These are phyloP conservation scores for Phytophthora citricola DNA, from an alignment of 352 stramenopile species.

Conservation along the genomic window DNA sequence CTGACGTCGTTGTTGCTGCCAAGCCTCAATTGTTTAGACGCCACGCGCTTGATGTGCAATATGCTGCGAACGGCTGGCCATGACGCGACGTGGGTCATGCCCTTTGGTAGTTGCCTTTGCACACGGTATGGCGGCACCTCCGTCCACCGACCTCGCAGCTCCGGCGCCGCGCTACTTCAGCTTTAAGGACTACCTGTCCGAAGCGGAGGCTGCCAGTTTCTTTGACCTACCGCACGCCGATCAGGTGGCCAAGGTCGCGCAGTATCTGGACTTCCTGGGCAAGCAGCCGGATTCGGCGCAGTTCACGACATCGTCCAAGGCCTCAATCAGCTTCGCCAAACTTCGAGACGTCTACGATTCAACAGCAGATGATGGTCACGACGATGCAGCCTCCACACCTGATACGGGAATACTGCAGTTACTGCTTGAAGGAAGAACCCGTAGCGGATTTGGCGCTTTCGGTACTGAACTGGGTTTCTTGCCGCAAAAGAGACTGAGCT, in stretches of 20 bases:
- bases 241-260: constrained; percentile 65
- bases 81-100: constrained; percentile 26
- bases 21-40: not conserved
- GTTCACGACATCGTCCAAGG: constrained; percentile 64
- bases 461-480: constrained; percentile 68
- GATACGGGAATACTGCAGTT: constrained; percentile 38
- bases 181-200: constrained; percentile 69
- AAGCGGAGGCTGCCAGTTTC: constrained; percentile 54
- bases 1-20: not conserved
- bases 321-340: constrained; percentile 58
- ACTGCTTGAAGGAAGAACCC: constrained; percentile 51
- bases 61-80: constrained; percentile 19
- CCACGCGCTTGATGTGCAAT: constrained; percentile 27
- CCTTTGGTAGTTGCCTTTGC: constrained; percentile 19
- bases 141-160: not conserved
- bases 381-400: not conserved
- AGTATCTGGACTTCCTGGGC: constrained; percentile 72
- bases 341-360: constrained; percentile 3
- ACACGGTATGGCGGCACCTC: not conserved
- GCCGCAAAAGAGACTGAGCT: constrained; percentile 67
- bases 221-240: constrained; percentile 54
- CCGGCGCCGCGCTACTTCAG: constrained; percentile 52
- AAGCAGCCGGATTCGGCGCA: constrained; percentile 48
- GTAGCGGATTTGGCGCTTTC: constrained; percentile 80
- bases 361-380: not conserved